Conservation (phyloP, 1,139 yeast genomes). For the Geotrichum candidum region DNA sequence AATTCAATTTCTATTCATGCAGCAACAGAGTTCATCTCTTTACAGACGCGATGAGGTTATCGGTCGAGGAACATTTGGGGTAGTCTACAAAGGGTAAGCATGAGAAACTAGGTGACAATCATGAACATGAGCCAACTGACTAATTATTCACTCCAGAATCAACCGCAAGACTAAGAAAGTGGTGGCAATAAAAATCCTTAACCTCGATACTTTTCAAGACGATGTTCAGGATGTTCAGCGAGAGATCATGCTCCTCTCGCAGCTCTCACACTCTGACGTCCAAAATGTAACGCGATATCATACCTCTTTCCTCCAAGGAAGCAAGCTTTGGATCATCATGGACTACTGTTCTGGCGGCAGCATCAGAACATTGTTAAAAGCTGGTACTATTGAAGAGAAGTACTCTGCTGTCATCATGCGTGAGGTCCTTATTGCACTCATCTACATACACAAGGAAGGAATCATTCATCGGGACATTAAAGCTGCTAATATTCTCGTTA, state of each 20-base stretch:
- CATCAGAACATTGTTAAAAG: conserved; percentile 74
- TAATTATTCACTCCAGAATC: conserved; percentile 23
- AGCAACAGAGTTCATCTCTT: conserved; percentile 22
- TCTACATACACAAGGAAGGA: conserved; percentile 78
- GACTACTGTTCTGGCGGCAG: conserved; percentile 98
- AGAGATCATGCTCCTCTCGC: conserved; percentile 81
- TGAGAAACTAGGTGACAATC: background rate
- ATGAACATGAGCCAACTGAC: background rate
- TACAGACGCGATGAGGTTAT: conserved; percentile 83
- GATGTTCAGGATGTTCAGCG: conserved; percentile 93
- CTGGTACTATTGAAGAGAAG: conserved; percentile 83
- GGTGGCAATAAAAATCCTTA: conserved; percentile 89
- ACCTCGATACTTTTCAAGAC: conserved; percentile 87
- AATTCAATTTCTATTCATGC: background rate
- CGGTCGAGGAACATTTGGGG: conserved; percentile 95
- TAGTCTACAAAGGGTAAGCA: conserved; percentile 73
- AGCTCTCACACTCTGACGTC: conserved; percentile 68
- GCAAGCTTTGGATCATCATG: conserved; percentile 95
- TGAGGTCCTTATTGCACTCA: conserved; percentile 71
- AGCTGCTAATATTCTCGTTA: conserved; percentile 88
- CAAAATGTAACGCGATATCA: conserved; percentile 82
- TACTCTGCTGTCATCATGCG: conserved; percentile 76
- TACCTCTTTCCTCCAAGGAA: conserved; percentile 80
- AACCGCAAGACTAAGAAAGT: conserved; percentile 61
- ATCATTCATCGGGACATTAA: conserved; percentile 94